phyloP scores from a whole-genome alignment of 2,329 filamentous ascomycete genomes.

The Xylaria multiplex region DNA sequence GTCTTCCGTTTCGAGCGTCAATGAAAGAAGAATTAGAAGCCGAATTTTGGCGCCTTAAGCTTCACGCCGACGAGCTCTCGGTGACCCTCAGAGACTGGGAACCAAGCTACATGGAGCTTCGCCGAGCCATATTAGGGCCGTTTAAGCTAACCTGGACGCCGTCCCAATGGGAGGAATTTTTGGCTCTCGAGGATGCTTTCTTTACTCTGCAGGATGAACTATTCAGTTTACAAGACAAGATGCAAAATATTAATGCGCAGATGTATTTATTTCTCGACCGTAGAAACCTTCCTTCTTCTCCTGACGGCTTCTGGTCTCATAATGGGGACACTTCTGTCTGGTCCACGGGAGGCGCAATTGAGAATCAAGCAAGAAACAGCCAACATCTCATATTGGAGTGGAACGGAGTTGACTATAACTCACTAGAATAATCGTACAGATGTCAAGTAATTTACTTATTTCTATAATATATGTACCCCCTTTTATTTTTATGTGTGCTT shows the following conservation, averaged over 20 bases:
- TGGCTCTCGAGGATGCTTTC: neutral
- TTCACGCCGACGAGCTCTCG: neutral
- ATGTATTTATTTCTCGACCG: slow-evolving; percentile 7
- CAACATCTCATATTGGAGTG: slow-evolving; percentile 1
- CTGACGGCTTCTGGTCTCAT: neutral
- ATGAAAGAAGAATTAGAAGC: neutral
- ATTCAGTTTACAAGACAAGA: slow-evolving; percentile 5
- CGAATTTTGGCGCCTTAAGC: slow-evolving; percentile 16
- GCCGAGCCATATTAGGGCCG: neutral
- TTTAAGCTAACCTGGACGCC: neutral
- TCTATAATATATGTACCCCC: too few relatives aligned
- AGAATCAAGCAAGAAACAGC: neutral
- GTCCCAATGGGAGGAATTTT: slow-evolving; percentile 10
- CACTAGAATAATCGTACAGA: too few relatives aligned
- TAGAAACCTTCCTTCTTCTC: neutral
- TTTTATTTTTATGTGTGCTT: too few relatives aligned
- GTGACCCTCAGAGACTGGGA: neutral
- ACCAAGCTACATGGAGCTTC: neutral
- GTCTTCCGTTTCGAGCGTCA: neutral
- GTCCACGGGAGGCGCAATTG: neutral
- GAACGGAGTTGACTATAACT: slow-evolving; percentile 21
- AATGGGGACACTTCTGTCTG: slow-evolving; percentile 11
- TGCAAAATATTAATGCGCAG: slow-evolving; percentile 19
- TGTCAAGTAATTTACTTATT: too few relatives aligned
- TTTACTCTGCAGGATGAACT: slow-evolving; percentile 10